A percentile compares a stretch with the other conserved stretches of the same genome.
Conservation (phyloP, 2,329 filamentous ascomycete species). For the Colletotrichum tanaceti region DNA sequence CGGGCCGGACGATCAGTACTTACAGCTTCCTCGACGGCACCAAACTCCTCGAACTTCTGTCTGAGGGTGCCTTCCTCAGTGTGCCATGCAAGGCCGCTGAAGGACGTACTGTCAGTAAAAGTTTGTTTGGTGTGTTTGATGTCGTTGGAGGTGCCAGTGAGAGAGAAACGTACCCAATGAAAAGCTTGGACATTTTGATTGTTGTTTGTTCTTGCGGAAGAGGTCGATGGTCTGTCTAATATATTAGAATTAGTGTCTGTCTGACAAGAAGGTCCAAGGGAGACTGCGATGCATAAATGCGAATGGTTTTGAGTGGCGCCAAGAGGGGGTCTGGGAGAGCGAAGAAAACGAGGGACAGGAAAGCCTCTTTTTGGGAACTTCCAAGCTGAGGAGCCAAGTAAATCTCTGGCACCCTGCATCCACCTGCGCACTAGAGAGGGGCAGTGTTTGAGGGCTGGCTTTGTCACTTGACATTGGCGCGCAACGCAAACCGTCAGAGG, state of each 20-base stretch:
- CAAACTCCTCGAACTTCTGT: constrained; percentile 92
- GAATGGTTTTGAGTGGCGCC: constrained; percentile 33
- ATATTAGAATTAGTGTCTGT: constrained; percentile 29
- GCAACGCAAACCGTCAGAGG: background rate
- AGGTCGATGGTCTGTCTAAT: constrained; percentile 22
- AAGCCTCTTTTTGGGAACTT: constrained; percentile 28
- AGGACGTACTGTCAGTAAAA: constrained; percentile 33
- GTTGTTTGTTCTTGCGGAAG: constrained; percentile 8
- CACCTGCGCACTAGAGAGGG: constrained; percentile 16
- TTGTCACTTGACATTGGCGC: constrained; percentile 34
- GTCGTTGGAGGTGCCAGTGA: constrained; percentile 14
- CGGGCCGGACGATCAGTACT: constrained; percentile 55
- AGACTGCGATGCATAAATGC: constrained; percentile 37
- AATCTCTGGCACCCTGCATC: constrained; percentile 9
- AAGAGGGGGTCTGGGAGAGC: constrained; percentile 22
- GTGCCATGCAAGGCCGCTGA: constrained; percentile 96
- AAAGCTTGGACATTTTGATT: constrained; percentile 85
- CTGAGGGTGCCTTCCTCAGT: constrained; percentile 90
- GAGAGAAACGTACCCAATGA: constrained; percentile 80
- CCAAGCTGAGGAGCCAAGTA: constrained; percentile 22
- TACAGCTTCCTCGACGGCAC: constrained; percentile 94
- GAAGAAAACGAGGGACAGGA: constrained; percentile 21
- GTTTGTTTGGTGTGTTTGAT: background rate
- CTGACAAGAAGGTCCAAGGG: constrained; percentile 11
- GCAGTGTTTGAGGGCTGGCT: constrained; percentile 33